Conservation (phyloP, 2,329 filamentous ascomycete genomes). For the Fusarium hostae region DNA sequence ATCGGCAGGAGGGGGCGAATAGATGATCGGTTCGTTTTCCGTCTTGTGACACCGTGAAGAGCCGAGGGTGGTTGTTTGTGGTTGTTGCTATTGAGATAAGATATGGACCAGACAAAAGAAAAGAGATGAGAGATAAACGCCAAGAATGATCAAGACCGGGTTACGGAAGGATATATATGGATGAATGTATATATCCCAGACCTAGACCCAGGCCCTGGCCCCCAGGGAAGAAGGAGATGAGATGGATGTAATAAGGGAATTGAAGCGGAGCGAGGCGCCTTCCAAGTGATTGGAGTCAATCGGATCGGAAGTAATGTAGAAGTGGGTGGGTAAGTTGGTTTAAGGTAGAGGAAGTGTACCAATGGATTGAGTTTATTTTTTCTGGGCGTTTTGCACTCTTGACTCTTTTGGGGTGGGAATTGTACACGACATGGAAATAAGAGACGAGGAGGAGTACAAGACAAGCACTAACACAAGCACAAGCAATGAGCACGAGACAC, state of each 20-base stretch:
- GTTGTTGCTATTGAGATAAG: slow-evolving; percentile 1
- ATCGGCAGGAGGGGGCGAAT: slow-evolving; percentile 26
- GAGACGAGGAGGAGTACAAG: background rate
- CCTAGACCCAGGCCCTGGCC: background rate
- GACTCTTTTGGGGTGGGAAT: slow-evolving; percentile 10
- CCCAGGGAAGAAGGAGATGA: slow-evolving; percentile 3
- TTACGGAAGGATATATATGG: slow-evolving; percentile 1
- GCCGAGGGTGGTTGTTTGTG: background rate
- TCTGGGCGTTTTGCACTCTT: slow-evolving; percentile 14
- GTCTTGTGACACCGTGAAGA: slow-evolving; percentile 11
- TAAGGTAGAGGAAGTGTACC: slow-evolving; percentile 12
- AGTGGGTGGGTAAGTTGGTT: slow-evolving; percentile 18
- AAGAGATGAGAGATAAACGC: slow-evolving; percentile 28
- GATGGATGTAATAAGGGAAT: slow-evolving; percentile 13
- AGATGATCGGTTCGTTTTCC: background rate
- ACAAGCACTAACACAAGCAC: slow-evolving; percentile 4
- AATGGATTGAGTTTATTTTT: slow-evolving; percentile 25
- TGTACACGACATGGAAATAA: slow-evolving; percentile 10
- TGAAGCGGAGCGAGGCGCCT: slow-evolving; percentile 1
- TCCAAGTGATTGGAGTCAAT: slow-evolving; percentile 1
- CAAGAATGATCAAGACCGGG: slow-evolving; percentile 19
- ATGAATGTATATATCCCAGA: slow-evolving; percentile 19
- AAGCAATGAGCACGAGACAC: background rate
- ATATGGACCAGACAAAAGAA: background rate
- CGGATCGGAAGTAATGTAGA: background rate